Conservation (phyloP, 495 filamentous ascomycete genomes). For the Penicillium mononematosum region DNA sequence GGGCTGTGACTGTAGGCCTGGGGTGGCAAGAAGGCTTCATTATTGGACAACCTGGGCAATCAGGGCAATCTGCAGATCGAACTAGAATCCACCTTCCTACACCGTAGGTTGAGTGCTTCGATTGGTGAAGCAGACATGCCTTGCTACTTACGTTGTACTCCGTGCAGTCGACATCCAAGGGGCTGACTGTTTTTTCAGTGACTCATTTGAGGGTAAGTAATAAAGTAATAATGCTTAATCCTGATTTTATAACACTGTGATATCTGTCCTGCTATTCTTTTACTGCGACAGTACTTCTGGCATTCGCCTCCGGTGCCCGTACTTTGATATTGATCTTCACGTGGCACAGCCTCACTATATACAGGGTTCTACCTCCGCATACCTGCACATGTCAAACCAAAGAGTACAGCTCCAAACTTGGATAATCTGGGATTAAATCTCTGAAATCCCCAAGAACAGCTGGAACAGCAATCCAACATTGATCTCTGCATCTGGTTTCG, state of each 20-base stretch:
- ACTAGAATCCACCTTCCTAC: slow-evolving; percentile 5
- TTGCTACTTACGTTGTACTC: background rate
- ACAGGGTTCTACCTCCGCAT: background rate
- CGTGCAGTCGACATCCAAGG: background rate
- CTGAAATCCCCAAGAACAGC: background rate
- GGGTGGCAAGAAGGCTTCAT: background rate
- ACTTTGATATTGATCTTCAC: background rate
- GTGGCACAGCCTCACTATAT: too few species aligned
- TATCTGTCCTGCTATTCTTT: background rate
- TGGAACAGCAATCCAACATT: background rate
- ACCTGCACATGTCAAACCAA: background rate
- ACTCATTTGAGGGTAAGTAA: background rate
- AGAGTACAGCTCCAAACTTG: background rate
- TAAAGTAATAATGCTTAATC: background rate
- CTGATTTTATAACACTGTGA: background rate
- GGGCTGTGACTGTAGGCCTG: background rate
- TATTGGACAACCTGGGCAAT: background rate
- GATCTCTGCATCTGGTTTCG: background rate
- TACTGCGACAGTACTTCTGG: background rate
- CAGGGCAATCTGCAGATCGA: background rate
- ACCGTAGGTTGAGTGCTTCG: background rate
- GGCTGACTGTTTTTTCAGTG: slow-evolving; percentile 6
- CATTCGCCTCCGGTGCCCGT: background rate
- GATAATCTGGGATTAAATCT: background rate
- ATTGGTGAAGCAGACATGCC: background rate